These are phyloP conservation scores for Bocquillonia castaneifolia DNA, from an alignment of 441 rosid genomes.

Conservation along the genomic window DNA sequence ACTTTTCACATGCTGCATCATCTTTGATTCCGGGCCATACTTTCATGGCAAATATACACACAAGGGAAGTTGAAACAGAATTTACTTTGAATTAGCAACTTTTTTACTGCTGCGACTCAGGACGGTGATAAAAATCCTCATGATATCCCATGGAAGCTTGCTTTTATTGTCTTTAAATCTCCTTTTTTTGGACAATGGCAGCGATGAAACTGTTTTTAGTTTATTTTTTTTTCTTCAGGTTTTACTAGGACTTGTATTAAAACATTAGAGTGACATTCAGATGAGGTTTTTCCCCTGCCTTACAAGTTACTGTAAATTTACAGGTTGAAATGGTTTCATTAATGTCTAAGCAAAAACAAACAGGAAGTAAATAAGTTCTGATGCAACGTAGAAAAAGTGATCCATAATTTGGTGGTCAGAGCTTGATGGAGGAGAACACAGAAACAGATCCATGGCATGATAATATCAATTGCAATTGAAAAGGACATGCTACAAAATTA, in stretches of 20 bases:
- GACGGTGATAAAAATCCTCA: not conserved
- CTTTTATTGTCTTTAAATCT: not conserved
- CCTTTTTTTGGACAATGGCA: not conserved
- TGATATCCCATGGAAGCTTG: not conserved
- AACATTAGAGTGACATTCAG: not conserved
- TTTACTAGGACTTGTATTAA: not conserved
- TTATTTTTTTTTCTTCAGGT: not conserved
- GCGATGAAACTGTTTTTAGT: not conserved
- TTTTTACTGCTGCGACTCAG: not conserved
- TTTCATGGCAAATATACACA: not conserved
- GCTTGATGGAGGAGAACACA: not conserved
- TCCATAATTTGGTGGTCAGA: not conserved
- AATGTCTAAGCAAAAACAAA: not conserved
- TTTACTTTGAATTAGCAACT: not conserved
- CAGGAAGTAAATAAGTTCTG: not conserved
- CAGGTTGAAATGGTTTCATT: not conserved
- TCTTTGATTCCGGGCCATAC: not conserved
- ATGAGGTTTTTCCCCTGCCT: not conserved
- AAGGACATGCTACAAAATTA: too few species aligned
- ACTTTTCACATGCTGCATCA: not conserved
- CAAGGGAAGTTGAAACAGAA: conserved; percentile 1
- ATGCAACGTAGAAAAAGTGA: not conserved
- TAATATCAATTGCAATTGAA: too few species aligned
- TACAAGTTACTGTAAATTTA: not conserved
- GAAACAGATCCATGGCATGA: too few species aligned